phyloP scores from a whole-genome alignment of 345 rosid genomes.

The Arabis hirsuta region DNA sequence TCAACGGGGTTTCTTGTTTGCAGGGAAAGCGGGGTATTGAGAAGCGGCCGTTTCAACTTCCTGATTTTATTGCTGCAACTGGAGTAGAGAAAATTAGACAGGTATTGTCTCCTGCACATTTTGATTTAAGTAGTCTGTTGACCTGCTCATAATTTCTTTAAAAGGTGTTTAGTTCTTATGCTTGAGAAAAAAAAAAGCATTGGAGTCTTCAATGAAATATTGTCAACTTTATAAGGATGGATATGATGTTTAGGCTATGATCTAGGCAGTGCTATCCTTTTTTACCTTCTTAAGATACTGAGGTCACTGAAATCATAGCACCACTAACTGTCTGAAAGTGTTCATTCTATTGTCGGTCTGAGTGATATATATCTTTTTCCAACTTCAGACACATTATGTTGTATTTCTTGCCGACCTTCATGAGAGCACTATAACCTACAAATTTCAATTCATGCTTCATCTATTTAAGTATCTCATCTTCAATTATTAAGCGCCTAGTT shows the following conservation, averaged over 20 bases:
- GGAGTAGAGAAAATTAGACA: conserved; percentile 99
- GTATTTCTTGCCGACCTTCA: background rate
- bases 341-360: conserved; percentile 10
- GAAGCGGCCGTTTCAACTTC: conserved; percentile 98
- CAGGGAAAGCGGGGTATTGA: conserved; percentile 99
- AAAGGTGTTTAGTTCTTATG: background rate
- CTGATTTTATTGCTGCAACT: conserved; percentile 99
- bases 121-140: background rate
- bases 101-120: conserved; percentile 51
- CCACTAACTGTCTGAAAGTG: background rate
- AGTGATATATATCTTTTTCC: background rate
- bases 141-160: background rate
- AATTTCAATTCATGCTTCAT: background rate
- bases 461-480: background rate
- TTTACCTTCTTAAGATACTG: background rate
- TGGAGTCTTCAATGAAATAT: background rate
- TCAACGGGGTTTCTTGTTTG: conserved; percentile 54
- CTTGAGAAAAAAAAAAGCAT: background rate
- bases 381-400: background rate
- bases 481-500: background rate
- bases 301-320: no score
- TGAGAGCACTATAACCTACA: background rate
- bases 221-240: background rate
- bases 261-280: background rate
- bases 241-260: background rate